Percentiles rank a stretch among this genome's conserved stretches.
Evolutionary conservation across 768 basidiomycete genomes (phyloP).

Genomic region (Tremella yokohamensis): DNA sequence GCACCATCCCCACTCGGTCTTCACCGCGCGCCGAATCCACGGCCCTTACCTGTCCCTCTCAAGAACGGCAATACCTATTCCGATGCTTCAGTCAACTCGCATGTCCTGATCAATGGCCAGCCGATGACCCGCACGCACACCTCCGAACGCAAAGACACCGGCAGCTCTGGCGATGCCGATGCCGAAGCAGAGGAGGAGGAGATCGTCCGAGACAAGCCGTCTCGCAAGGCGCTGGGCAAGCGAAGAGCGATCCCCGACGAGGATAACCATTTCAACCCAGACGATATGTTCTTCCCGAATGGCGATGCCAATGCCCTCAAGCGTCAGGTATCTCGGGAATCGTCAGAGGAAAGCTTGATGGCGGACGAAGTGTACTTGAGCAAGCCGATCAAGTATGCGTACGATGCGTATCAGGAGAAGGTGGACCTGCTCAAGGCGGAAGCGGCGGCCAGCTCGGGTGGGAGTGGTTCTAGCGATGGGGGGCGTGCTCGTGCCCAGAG

Average conservation of each 20-base stretch:
- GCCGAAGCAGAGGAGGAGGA: conserved; percentile 29
- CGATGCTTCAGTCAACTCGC: too few species aligned
- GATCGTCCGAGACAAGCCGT: conserved; percentile 56
- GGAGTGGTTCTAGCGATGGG: too few species aligned
- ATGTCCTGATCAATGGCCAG: too few species aligned
- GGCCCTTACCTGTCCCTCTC: conserved; percentile 44
- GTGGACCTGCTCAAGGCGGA: conserved; percentile 11
- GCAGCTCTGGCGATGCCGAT: conserved; percentile 6
- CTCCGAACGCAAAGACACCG: conserved; percentile 5
- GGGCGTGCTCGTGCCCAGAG: too few species aligned
- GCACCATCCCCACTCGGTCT: conserved; percentile 30
- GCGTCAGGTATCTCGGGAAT: conserved; percentile 3
- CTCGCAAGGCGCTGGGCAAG: conserved; percentile 85
- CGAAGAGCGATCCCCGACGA: conserved; percentile 59
- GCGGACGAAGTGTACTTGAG: conserved; percentile 31
- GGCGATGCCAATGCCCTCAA: conserved; percentile 16
- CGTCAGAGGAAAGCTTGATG: conserved; percentile 41
- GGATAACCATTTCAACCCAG: conserved; percentile 56
- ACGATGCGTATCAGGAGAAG: conserved; percentile 81
- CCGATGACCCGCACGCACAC: conserved; percentile 11
- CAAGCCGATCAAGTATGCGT: conserved; percentile 69
- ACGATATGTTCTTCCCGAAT: conserved; percentile 59
- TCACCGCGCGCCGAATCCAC: conserved; percentile 6
- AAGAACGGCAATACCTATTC: conserved; percentile 15
- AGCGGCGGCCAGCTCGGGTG: too few species aligned